Conservation (phyloP, 306 rosid genomes). For the Vigna unguiculata region DNA sequence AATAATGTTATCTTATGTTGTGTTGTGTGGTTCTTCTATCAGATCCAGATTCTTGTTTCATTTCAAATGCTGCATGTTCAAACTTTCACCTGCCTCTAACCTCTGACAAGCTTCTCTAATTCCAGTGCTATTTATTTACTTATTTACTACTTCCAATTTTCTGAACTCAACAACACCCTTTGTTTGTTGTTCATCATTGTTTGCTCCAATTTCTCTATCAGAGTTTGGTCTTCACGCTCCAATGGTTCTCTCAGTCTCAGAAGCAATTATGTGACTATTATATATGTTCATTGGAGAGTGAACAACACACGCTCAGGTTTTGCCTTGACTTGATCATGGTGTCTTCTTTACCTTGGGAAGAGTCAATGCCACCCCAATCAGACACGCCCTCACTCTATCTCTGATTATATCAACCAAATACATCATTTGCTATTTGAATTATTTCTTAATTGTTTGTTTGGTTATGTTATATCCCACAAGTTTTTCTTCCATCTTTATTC, state of each 20-base stretch:
- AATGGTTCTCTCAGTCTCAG: neutral
- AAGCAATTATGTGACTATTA: neutral
- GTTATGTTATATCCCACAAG: neutral
- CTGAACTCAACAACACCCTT: too few relatives aligned
- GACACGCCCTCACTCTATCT: neutral
- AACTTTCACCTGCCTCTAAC: neutral
- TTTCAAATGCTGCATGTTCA: conserved; percentile 55
- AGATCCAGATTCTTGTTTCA: conserved; percentile 64
- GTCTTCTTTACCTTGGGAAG: neutral
- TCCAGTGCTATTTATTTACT: neutral
- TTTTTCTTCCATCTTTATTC: neutral
- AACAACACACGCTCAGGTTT: conserved; percentile 33
- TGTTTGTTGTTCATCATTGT: neutral
- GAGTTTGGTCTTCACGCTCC: conserved; percentile 49
- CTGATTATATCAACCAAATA: neutral
- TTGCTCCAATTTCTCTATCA: neutral
- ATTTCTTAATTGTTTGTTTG: neutral
- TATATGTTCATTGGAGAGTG: conserved; percentile 12
- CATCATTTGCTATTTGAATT: conserved; percentile 13
- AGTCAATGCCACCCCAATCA: conserved; percentile 20
- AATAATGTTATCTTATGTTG: neutral
- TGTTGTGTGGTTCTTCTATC: conserved; percentile 43
- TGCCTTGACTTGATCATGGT: neutral
- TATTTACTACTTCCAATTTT: neutral
- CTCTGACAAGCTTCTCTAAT: conserved; percentile 49